phyloP scores from a whole-genome alignment of 257 asterid genomes.

The Solanum corneliomulleri region DNA sequence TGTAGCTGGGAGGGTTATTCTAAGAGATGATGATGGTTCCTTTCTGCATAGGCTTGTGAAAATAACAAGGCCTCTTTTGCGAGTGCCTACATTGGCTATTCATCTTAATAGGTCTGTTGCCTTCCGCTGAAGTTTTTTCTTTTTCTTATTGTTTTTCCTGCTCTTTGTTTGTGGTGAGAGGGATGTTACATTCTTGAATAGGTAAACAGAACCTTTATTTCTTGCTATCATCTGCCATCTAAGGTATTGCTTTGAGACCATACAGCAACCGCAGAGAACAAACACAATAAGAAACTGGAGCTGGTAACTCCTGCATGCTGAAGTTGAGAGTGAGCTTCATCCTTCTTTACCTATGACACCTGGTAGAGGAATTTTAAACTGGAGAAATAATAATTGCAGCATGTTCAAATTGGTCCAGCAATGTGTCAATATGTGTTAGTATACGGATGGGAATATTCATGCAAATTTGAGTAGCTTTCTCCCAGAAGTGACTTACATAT shows the following conservation, averaged over 20 bases:
- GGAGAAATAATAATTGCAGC: neutral
- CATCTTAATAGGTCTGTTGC: constrained; percentile 76
- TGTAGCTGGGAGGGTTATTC: constrained; percentile 90
- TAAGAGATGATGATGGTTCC: constrained; percentile 75
- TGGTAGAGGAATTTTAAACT: neutral
- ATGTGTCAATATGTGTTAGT: neutral
- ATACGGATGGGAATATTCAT: neutral
- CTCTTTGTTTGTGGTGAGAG: neutral
- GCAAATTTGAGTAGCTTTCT: neutral
- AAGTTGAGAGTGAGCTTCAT: neutral
- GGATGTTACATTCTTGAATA: neutral
- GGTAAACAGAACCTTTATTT: neutral
- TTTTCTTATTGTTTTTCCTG: neutral
- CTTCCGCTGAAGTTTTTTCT: neutral
- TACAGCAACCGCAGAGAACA: neutral
- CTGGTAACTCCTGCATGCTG: neutral
- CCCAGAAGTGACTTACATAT: neutral
- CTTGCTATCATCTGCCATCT: neutral
- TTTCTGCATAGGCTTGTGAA: constrained; percentile 85
- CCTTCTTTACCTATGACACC: neutral
- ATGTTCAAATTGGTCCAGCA: neutral
- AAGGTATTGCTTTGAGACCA: neutral
- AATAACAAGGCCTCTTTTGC: constrained; percentile 72
- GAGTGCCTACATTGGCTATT: constrained; percentile 95
- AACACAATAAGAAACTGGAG: neutral